phyloP scores from a whole-genome alignment of 2,329 filamentous ascomycete species.

The Ilyonectria destructans region DNA sequence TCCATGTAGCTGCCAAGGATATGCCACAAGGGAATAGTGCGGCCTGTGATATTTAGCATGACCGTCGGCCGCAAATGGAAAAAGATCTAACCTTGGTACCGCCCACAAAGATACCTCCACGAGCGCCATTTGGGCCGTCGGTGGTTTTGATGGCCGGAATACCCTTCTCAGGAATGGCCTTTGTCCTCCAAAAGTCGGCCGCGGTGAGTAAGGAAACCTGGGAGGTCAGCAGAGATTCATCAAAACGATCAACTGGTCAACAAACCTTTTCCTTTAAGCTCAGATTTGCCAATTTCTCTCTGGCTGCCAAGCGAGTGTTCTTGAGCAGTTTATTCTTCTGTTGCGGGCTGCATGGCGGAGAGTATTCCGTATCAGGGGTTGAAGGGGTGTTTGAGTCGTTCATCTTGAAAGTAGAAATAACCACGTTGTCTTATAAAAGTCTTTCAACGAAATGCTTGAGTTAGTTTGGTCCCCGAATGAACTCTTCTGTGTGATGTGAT shows the following conservation, averaged over 20 bases:
- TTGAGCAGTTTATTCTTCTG: slow-evolving; percentile 55
- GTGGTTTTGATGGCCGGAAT: slow-evolving; percentile 78
- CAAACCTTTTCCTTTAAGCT: slow-evolving; percentile 73
- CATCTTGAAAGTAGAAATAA: slow-evolving; percentile 29
- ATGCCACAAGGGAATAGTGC: slow-evolving; percentile 86
- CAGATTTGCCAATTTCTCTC: slow-evolving; percentile 67
- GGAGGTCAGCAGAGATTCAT: neutral
- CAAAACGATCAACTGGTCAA: neutral
- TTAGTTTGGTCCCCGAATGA: neutral
- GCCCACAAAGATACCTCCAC: slow-evolving; percentile 79
- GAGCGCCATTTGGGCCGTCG: slow-evolving; percentile 80
- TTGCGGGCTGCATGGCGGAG: slow-evolving; percentile 62
- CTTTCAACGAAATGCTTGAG: neutral
- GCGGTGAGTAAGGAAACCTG: slow-evolving; percentile 74
- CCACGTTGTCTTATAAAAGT: neutral
- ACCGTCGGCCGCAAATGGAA: accelerated
- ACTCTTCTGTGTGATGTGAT: neutral
- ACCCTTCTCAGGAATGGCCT: slow-evolving; percentile 73
- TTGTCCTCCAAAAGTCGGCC: slow-evolving; percentile 81
- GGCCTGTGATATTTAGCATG: slow-evolving; percentile 63
- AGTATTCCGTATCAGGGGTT: slow-evolving; percentile 68
- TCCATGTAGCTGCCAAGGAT: slow-evolving; percentile 86
- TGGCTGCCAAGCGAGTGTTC: slow-evolving; percentile 60
- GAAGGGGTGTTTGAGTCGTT: slow-evolving; percentile 51
- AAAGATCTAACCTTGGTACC: slow-evolving; percentile 69